Base-by-base conservation (phyloP, 352 stramenopile species). In the Hyaloperonospora arabidopsidis region DNA sequence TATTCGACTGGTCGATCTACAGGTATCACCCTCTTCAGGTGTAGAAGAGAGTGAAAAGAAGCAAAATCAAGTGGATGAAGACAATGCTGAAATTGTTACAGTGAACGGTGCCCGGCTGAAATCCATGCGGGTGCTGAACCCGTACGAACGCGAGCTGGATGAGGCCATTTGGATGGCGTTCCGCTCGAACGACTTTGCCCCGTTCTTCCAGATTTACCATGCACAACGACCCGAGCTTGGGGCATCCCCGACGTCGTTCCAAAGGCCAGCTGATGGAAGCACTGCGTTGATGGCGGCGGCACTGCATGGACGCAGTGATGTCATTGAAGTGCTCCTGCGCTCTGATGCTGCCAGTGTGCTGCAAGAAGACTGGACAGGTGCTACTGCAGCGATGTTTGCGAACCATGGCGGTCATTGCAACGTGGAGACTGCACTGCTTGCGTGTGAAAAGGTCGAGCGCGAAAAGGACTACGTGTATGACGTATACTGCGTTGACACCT, bases 381-480 rank as follows among this genome's bases (percentile, higher is more conserved):
- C 62, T 21, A 84, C 69, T 3, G 74, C 83, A 6, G 66, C 76
- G 10, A 45, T 61, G 2, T 89, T 91, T 68, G 83, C 83, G 3
- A 70, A 61, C 7, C 74, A 70, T 29, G 63, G 71, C 7, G 74
- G 72, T 1, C 82, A 89, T 44, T 53, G 15, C 12, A 80, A 70
- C 57, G 72, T 89, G 6, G 71, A 89, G 40, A 70, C 67, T 17
- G 83, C 83, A 10, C 41, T 93, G 45, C 45, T 74, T 25, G 83
- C 83, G 15, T 93, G 83, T 57, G 83, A 93, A 61, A 64, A 80
- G 32, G 73, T 79, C 4, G 78, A 91, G 57, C 59, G 63, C 17
- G 83, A 93, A 52, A 93, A 90, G 39, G 73, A 88, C 48, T 93
- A 75, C 40, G 83, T 93, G 8, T 93, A 91, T 40, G 83, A 93